Percentiles rank a stretch among this genome's conserved stretches.
These are phyloP conservation scores for Fusarium nematophilum DNA, from an alignment of 2,329 filamentous ascomycete genomes.

Conservation along the genomic window DNA sequence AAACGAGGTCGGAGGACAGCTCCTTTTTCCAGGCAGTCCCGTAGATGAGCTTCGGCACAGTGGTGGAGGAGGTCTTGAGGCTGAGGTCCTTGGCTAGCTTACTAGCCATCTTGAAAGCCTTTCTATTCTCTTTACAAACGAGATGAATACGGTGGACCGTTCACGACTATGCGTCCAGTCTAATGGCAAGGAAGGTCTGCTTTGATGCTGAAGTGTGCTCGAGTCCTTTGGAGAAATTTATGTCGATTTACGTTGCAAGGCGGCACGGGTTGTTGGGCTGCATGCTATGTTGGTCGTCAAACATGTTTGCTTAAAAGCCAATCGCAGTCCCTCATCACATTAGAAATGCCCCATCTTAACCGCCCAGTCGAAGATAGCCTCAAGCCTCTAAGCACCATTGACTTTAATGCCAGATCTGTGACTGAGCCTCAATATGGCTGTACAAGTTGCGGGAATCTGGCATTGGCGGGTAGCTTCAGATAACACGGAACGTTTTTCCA, in stretches of 20 bases:
- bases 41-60: slow-evolving; percentile 72
- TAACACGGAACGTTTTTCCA: no score
- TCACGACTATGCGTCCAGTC: no score
- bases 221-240: no score
- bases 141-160: no score
- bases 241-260: not conserved
- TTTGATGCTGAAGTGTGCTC: no score
- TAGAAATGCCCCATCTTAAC: not conserved
- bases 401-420: not conserved
- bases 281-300: slow-evolving; percentile 16
- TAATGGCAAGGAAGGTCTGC: no score
- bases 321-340: slow-evolving; percentile 8
- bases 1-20: slow-evolving; percentile 73
- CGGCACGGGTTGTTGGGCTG: no score
- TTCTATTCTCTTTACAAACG: not conserved
- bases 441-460: no score
- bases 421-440: no score
- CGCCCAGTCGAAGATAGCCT: not conserved
- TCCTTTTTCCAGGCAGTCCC: slow-evolving; percentile 90
- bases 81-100: slow-evolving; percentile 49
- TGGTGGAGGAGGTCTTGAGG: slow-evolving; percentile 46
- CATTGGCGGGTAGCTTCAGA: no score
- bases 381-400: no score
- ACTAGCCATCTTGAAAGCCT: slow-evolving; percentile 9
- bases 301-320: not conserved